phyloP scores from a whole-genome alignment of 164 flowering plant genomes.

The Vitis amurensis region DNA sequence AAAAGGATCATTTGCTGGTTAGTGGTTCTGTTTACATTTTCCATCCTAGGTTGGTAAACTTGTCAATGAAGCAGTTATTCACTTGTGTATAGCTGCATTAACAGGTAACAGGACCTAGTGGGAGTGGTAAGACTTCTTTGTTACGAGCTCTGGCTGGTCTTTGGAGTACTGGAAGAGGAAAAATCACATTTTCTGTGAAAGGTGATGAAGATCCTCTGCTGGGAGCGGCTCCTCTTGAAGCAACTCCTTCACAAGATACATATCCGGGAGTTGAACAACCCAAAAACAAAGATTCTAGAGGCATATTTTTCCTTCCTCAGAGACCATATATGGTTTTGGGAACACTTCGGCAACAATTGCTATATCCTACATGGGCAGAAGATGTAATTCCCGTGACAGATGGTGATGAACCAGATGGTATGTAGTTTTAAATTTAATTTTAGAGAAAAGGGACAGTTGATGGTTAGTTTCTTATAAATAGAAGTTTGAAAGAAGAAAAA shows the following conservation, averaged over 20 bases:
- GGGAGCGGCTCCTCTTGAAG: slow-evolving; percentile 26
- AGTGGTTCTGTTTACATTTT: slow-evolving; percentile 17
- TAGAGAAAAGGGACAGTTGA: too few relatives aligned
- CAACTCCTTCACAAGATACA: slow-evolving; percentile 5
- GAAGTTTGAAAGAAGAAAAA: too few relatives aligned
- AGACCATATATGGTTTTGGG: slow-evolving; percentile 97
- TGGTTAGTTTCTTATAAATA: too few relatives aligned
- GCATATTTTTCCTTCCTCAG: slow-evolving; percentile 89
- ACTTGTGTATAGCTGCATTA: slow-evolving; percentile 1
- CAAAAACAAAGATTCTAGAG: slow-evolving; percentile 30
- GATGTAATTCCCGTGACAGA: slow-evolving; percentile 25
- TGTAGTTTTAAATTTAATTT: slow-evolving; percentile 10
- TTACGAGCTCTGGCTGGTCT: slow-evolving; percentile 96
- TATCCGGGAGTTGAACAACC: slow-evolving; percentile 15
- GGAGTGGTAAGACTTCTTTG: slow-evolving; percentile 94
- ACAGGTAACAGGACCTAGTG: slow-evolving; percentile 93
- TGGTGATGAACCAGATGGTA: slow-evolving; percentile 45
- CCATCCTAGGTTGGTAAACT: background rate
- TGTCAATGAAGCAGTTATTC: background rate
- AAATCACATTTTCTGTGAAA: slow-evolving; percentile 57
- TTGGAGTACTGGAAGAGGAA: slow-evolving; percentile 85
- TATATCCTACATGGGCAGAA: slow-evolving; percentile 87
- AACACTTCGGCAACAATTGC: slow-evolving; percentile 91
- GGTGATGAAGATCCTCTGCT: slow-evolving; percentile 28
- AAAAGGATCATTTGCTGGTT: slow-evolving; percentile 80